Evolutionary conservation across 73 alveolate species (phyloP), one percentile per base, ranked within the genome.

Genomic region (Stentor coeruleus): DNA sequence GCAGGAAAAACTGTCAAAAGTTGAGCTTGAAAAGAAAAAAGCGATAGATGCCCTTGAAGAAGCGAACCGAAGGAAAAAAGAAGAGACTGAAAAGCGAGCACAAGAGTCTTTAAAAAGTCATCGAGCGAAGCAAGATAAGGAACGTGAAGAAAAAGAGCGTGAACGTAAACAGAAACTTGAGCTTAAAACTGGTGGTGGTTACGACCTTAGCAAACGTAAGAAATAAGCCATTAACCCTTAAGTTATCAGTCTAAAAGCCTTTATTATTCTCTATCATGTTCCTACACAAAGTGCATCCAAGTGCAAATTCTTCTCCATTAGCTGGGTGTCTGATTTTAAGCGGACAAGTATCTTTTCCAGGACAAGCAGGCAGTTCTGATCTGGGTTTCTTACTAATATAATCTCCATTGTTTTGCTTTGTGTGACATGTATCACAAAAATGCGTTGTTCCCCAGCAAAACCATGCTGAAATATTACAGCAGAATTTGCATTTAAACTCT

Each of bases 371-470:
- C 30, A 93, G 87, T 76, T 87, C 91, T 59, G 82, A 87, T 86
- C 87, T 87, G 81, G 93, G 83, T 86, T 91, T 86, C 81, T 91
- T 85, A 49, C 96, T 60, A n/a, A 90, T 93, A 83, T 97, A 97
- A 83, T 95, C 98, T 28, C 99, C 98, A 35, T 87, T 91, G 81
- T 96, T 91, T 81, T 96, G 95, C 82, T 94, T 84, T 37, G 92
- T 94, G 86, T 97, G 99, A 59, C 99, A 97, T 39, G 93, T 92
- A 60, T 97, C 99, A 85, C 99, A 97, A 93, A 97, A 97, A 87
- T 97, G 99, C 3, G 99, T 95, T 26, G 96, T 94, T 6, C 99
- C 99, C 86, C 99, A 95, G 84, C 99, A 97, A 84, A 96, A 95
- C 99, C 99, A 97, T 40, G 93, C 92, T 6, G 99, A 98, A 20